phyloP scores from a whole-genome alignment of 495 filamentous ascomycete genomes.

The Aspergillus avenaceus region DNA sequence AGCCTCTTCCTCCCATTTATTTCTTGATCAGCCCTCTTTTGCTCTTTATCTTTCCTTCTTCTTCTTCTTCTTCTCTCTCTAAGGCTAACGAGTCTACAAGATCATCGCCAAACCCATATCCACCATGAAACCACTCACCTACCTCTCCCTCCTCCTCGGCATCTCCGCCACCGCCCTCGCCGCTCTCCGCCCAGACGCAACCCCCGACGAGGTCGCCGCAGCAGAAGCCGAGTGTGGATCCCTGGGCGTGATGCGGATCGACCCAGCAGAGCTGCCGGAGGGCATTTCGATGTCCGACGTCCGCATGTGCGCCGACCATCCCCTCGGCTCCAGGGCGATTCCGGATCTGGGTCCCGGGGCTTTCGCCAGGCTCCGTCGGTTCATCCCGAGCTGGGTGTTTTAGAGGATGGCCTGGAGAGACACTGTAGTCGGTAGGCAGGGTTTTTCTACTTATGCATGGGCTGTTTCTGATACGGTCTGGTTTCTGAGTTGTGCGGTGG shows the following conservation, averaged over 20 bases:
- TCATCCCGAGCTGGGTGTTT: slow-evolving; percentile 17
- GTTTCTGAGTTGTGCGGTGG: too few species aligned
- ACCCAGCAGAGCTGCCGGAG: slow-evolving; percentile 18
- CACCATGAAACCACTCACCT: slow-evolving; percentile 18
- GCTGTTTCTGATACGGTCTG: too few species aligned
- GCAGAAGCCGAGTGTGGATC: slow-evolving; percentile 18
- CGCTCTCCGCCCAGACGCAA: slow-evolving; percentile 16
- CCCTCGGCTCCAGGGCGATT: slow-evolving; percentile 11
- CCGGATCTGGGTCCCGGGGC: slow-evolving; percentile 12
- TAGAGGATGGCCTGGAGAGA: slow-evolving; percentile 8
- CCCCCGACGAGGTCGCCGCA: slow-evolving; percentile 17
- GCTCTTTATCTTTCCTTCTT: too few species aligned
- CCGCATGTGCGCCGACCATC: slow-evolving; percentile 20
- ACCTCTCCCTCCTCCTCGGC: slow-evolving; percentile 15
- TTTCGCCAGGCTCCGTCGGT: slow-evolving; percentile 14
- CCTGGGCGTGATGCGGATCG: slow-evolving; percentile 17
- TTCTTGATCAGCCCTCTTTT: too few species aligned
- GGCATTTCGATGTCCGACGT: slow-evolving; percentile 13
- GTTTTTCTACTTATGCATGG: too few species aligned
- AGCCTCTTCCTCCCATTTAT: slow-evolving; percentile 13
- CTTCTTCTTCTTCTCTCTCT: slow-evolving; percentile 7
- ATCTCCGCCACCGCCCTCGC: slow-evolving; percentile 16
- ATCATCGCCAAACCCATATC: slow-evolving; percentile 8
- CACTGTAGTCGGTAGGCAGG: too few species aligned
- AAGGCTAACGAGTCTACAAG: slow-evolving; percentile 14